These are phyloP conservation scores for Candida verbasci DNA, from an alignment of 805 yeast genomes.

Conservation along the genomic window DNA sequence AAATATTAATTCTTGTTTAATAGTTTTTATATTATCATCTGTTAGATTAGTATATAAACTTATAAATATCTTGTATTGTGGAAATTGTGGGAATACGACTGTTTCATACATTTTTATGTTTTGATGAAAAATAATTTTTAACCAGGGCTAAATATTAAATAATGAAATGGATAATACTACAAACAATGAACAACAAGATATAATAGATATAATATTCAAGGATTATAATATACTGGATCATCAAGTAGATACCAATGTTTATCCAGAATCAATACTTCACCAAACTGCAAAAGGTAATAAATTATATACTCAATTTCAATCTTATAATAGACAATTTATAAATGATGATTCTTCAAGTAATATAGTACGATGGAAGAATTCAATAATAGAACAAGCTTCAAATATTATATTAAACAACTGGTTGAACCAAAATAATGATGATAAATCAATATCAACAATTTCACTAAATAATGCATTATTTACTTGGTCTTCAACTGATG, in stretches of 20 bases:
- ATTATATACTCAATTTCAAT: conserved; percentile 29
- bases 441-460: conserved; percentile 6
- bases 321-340: conserved; percentile 31
- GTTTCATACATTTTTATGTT: neutral
- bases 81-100: conserved; percentile 45
- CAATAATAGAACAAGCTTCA: conserved; percentile 19
- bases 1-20: conserved; percentile 41
- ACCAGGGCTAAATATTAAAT: neutral
- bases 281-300: conserved; percentile 22
- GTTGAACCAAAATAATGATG: conserved; percentile 8
- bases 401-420: conserved; percentile 20
- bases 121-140: neutral
- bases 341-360: conserved; percentile 10
- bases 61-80: conserved; percentile 30
- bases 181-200: neutral
- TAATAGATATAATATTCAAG: conserved; percentile 7
- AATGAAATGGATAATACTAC: neutral
- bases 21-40: conserved; percentile 29
- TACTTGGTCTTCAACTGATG: conserved; percentile 41
- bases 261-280: conserved; percentile 35
- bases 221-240: neutral
- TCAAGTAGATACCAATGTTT: conserved; percentile 4
- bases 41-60: conserved; percentile 44
- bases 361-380: conserved; percentile 29
- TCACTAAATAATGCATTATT: conserved; percentile 30